Percentiles rank a stretch among this genome's conserved stretches.
Conservation (phyloP, 1,284 basidiomycete genomes). For the Malassezia pachydermatis region DNA sequence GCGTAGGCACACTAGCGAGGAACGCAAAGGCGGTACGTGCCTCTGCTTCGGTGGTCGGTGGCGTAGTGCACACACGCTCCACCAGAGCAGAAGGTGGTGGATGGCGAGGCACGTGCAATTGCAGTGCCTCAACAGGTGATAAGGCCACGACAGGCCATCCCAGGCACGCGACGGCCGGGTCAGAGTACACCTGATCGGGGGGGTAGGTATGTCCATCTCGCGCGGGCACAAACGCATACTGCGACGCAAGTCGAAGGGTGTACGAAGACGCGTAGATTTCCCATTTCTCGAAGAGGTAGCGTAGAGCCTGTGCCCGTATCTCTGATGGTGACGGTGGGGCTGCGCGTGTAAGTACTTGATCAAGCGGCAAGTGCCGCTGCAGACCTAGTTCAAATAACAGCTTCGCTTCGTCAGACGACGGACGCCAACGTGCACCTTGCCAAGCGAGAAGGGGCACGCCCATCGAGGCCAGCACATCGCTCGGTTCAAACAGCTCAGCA, state of each 20-base stretch:
- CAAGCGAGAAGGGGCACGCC: conserved; percentile 77
- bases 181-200: conserved; percentile 68
- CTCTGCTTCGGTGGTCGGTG: conserved; percentile 56
- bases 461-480: conserved; percentile 62
- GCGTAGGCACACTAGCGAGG: conserved; percentile 55
- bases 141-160: conserved; percentile 64
- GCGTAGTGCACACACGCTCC: conserved; percentile 56
- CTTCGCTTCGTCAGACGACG: conserved; percentile 56
- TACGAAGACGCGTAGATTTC: conserved; percentile 31
- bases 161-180: conserved; percentile 61
- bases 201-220: conserved; percentile 56
- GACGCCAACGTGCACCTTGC: conserved; percentile 54
- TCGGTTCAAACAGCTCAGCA: conserved; percentile 62
- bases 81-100: conserved; percentile 63
- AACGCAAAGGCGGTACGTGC: conserved; percentile 67
- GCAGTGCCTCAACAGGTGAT: conserved; percentile 55
- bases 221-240: conserved; percentile 64
- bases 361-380: conserved; percentile 61
- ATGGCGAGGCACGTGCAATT: conserved; percentile 65
- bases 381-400: conserved; percentile 73
- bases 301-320: conserved; percentile 27
- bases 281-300: conserved; percentile 39
- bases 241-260: conserved; percentile 23
- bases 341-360: conserved; percentile 51
- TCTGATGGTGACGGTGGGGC: background rate